Conservation (phyloP, 2,329 filamentous ascomycete genomes). For the Aspergillus felis region DNA sequence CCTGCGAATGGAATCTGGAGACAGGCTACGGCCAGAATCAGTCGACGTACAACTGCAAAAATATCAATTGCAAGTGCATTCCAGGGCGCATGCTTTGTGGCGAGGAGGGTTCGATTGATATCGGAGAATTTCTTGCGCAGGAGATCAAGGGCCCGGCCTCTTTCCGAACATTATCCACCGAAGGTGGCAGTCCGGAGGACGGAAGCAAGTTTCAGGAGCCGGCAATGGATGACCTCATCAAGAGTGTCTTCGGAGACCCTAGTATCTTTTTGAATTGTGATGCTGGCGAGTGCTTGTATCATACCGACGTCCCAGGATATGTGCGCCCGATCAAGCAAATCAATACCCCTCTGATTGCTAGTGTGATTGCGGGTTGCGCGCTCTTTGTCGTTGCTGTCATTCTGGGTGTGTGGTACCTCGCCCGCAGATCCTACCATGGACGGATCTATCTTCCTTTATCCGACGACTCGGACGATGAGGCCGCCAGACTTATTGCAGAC, state of each 20-base stretch:
- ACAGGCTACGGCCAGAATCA: conserved; percentile 69
- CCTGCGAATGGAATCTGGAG: conserved; percentile 69
- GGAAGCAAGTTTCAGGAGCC: conserved; percentile 88
- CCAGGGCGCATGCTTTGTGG: conserved; percentile 91
- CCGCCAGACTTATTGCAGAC: conserved; percentile 78
- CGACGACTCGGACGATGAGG: conserved; percentile 86
- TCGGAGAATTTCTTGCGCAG: conserved; percentile 80
- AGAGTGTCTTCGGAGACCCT: conserved; percentile 81
- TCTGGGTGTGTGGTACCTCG: conserved; percentile 80
- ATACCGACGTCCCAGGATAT: conserved; percentile 90
- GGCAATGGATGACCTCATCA: conserved; percentile 86
- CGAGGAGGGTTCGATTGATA: conserved; percentile 83
- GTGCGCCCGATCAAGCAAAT: conserved; percentile 85
- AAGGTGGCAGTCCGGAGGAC: conserved; percentile 55
- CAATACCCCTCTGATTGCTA: conserved; percentile 93
- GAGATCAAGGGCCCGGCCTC: conserved; percentile 82
- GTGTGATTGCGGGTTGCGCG: conserved; percentile 80
- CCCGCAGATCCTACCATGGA: conserved; percentile 63
- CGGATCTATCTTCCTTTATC: conserved; percentile 69
- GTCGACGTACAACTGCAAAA: conserved; percentile 79
- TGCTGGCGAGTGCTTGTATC: conserved; percentile 88
- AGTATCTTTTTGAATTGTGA: conserved; percentile 81
- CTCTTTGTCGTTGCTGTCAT: conserved; percentile 88
- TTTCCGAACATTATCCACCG: conserved; percentile 65
- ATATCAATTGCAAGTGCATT: conserved; percentile 83